Conservation (phyloP, 2,329 filamentous ascomycete species). For the Penicillium sp. region DNA sequence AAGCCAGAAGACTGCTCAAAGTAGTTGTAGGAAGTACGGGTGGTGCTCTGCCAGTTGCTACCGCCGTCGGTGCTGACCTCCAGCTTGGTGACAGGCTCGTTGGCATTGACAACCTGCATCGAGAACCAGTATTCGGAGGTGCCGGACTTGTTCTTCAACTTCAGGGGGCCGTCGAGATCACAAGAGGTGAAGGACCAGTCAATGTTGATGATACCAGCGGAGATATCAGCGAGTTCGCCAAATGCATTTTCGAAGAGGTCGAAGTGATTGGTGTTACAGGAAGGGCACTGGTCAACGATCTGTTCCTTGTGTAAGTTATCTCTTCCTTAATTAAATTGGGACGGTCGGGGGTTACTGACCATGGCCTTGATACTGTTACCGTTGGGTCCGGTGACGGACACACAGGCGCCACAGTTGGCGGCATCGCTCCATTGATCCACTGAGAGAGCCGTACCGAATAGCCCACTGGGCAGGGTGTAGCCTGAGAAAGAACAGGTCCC, state of each 20-base stretch:
- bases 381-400: constrained; percentile 51
- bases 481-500: constrained; percentile 64
- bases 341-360: constrained; percentile 42
- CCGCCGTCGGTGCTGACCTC: constrained; percentile 63
- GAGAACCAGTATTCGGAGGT: constrained; percentile 55
- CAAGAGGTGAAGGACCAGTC: constrained; percentile 53
- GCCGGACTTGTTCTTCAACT: constrained; percentile 52
- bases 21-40: constrained; percentile 58
- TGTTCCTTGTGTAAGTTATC: constrained; percentile 21
- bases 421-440: constrained; percentile 54
- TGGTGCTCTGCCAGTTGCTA: constrained; percentile 57
- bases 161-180: constrained; percentile 50
- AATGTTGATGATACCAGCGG: constrained; percentile 50
- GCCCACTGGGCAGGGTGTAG: constrained; percentile 58
- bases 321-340: background rate
- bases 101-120: constrained; percentile 65
- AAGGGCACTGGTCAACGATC: constrained; percentile 59
- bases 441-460: constrained; percentile 62
- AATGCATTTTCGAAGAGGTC: constrained; percentile 57
- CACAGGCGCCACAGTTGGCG: constrained; percentile 60
- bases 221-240: constrained; percentile 44
- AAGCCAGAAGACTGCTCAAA: constrained; percentile 61
- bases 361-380: constrained; percentile 63
- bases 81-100: constrained; percentile 54
- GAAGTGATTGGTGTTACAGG: constrained; percentile 54